Conservation (phyloP, 2,329 filamentous ascomycete genomes). For the Sarocladium oryzae region DNA sequence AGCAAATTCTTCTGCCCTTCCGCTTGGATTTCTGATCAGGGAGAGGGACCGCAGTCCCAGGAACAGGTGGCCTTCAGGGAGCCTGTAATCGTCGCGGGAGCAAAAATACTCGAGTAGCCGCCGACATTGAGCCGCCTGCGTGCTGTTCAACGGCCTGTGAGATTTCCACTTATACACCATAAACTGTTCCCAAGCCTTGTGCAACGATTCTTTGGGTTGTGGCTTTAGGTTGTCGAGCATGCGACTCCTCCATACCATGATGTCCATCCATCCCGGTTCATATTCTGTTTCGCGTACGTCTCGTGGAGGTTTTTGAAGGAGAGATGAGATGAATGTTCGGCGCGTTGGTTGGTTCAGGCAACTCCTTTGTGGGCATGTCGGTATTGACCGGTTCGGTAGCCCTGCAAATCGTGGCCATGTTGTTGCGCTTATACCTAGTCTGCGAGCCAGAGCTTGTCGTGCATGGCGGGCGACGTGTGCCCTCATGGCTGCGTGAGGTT, state of each 20-base stretch:
- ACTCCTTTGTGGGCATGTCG: not conserved
- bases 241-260: slow-evolving; percentile 62
- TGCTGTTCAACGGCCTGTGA: slow-evolving; percentile 49
- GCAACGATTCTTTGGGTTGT: slow-evolving; percentile 56
- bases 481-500: slow-evolving; percentile 30
- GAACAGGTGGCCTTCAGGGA: slow-evolving; percentile 35
- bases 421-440: slow-evolving; percentile 24
- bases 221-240: slow-evolving; percentile 57
- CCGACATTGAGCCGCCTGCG: slow-evolving; percentile 53
- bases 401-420: slow-evolving; percentile 27
- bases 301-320: slow-evolving; percentile 55
- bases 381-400: slow-evolving; percentile 20
- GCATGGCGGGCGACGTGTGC: slow-evolving; percentile 38
- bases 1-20: slow-evolving; percentile 30
- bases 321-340: slow-evolving; percentile 50
- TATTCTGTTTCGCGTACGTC: slow-evolving; percentile 55
- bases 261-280: slow-evolving; percentile 64
- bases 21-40: slow-evolving; percentile 24
- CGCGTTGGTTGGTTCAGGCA: slow-evolving; percentile 17
- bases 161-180: slow-evolving; percentile 49
- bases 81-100: not conserved
- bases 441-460: slow-evolving; percentile 32
- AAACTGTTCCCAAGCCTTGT: slow-evolving; percentile 58
- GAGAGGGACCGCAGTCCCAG: slow-evolving; percentile 39
- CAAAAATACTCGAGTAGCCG: slow-evolving; percentile 56